phyloP scores from a whole-genome alignment of 2,329 filamentous ascomycete genomes.

The Calonectria hawksworthii region DNA sequence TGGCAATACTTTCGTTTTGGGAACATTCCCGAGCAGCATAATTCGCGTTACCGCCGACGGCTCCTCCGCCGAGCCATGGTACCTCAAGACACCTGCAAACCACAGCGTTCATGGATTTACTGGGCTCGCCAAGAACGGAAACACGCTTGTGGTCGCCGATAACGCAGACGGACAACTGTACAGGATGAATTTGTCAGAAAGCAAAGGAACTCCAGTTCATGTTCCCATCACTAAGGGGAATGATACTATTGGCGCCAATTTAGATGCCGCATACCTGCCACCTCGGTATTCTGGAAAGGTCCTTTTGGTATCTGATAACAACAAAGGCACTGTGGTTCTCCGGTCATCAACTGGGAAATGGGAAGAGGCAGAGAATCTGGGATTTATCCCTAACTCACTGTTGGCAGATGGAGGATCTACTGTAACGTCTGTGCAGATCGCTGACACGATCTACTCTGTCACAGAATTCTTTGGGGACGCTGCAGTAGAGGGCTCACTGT shows the following conservation, averaged over 20 bases:
- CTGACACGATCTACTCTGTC: neutral
- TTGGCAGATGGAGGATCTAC: neutral
- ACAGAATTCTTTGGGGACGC: neutral
- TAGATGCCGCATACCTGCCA: neutral
- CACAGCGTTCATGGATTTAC: neutral
- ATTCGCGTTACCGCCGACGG: neutral
- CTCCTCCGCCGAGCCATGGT: neutral
- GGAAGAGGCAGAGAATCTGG: neutral
- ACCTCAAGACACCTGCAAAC: neutral
- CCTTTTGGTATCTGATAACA: neutral
- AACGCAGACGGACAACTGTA: neutral
- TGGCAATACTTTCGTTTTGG: neutral
- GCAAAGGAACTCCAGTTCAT: neutral
- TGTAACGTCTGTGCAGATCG: neutral
- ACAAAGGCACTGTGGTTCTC: neutral
- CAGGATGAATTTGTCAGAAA: neutral
- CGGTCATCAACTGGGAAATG: neutral
- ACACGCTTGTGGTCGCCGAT: neutral
- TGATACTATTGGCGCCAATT: neutral
- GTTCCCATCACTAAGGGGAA: neutral
- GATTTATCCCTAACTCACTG: neutral
- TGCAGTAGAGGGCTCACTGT: neutral
- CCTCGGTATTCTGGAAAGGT: neutral
- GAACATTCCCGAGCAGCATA: neutral
- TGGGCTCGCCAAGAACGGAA: neutral